These are phyloP conservation scores for Colletotrichum orchidophilum DNA, from an alignment of 2,329 filamentous ascomycete species.

Conservation along the genomic window DNA sequence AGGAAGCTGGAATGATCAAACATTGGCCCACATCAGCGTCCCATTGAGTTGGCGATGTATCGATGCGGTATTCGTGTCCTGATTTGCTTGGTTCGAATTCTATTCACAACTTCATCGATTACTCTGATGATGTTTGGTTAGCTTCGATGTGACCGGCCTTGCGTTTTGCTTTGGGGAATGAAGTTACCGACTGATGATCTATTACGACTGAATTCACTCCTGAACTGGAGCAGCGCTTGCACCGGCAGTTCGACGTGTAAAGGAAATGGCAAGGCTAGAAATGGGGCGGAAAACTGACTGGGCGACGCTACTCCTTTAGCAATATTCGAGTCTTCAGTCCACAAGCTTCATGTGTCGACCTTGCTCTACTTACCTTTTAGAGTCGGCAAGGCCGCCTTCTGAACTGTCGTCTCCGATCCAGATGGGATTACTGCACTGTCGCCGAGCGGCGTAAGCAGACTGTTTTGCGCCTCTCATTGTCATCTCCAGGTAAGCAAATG, in stretches of 20 bases:
- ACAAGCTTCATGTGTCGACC: too few relatives aligned
- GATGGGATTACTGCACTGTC: conserved; percentile 56
- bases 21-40: not conserved
- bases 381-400: conserved; percentile 59
- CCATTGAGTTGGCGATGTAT: not conserved
- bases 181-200: not conserved
- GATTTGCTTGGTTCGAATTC: conserved; percentile 43
- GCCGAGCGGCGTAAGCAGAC: conserved; percentile 51
- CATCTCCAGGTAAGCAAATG: conserved; percentile 38
- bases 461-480: conserved; percentile 50
- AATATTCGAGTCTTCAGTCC: not conserved
- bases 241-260: conserved; percentile 17
- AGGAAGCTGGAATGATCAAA: not conserved
- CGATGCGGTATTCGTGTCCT: too few relatives aligned
- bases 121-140: conserved; percentile 46
- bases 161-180: not conserved
- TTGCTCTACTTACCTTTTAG: conserved; percentile 44
- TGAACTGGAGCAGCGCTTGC: conserved; percentile 27
- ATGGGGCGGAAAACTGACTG: rapidly evolving
- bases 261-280: not conserved
- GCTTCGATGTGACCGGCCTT: not conserved
- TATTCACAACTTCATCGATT: conserved; percentile 52
- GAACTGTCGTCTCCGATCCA: conserved; percentile 60
- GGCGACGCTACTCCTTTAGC: not conserved
- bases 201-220: conserved; percentile 30